These are phyloP conservation scores for Lichtheimia corymbifera DNA, from an alignment of 371 early-diverging fungal genomes.

Conservation along the genomic window DNA sequence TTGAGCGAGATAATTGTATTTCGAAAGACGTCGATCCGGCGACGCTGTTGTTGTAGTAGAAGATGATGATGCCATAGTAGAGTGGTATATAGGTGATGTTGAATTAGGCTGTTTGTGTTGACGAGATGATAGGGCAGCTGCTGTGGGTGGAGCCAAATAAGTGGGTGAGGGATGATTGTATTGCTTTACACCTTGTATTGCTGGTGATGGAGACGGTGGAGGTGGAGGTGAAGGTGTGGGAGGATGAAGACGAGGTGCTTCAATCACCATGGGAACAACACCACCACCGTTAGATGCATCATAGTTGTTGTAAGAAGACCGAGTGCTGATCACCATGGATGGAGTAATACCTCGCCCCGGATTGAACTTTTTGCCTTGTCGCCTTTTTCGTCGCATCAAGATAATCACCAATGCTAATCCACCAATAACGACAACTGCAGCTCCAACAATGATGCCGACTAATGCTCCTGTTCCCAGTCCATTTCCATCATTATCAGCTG, in stretches of 20 bases:
- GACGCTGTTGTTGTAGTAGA: background rate
- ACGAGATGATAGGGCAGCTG: no score
- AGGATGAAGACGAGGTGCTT: background rate
- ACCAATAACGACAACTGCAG: background rate
- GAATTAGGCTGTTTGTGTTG: no score
- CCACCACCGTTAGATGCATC: background rate
- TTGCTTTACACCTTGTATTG: constrained; percentile 22
- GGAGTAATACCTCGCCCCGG: constrained; percentile 23
- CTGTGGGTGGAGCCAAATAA: no score
- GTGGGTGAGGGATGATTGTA: constrained; percentile 8
- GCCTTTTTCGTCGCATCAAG: background rate
- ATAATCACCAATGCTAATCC: background rate
- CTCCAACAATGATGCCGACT: constrained; percentile 13
- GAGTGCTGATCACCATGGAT: constrained; percentile 18
- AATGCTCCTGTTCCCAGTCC: constrained; percentile 7
- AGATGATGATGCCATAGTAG: background rate
- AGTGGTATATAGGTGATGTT: no score
- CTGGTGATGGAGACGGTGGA: background rate
- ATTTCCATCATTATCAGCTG: background rate
- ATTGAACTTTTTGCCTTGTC: constrained; percentile 13
- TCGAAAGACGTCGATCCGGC: constrained; percentile 36
- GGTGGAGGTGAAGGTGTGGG: constrained; percentile 15
- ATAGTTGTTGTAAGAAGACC: constrained; percentile 1
- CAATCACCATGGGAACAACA: background rate
- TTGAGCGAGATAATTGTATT: constrained; percentile 40